phyloP scores from a whole-genome alignment of 441 rosid genomes.

The Arabidopsis hybrid region DNA sequence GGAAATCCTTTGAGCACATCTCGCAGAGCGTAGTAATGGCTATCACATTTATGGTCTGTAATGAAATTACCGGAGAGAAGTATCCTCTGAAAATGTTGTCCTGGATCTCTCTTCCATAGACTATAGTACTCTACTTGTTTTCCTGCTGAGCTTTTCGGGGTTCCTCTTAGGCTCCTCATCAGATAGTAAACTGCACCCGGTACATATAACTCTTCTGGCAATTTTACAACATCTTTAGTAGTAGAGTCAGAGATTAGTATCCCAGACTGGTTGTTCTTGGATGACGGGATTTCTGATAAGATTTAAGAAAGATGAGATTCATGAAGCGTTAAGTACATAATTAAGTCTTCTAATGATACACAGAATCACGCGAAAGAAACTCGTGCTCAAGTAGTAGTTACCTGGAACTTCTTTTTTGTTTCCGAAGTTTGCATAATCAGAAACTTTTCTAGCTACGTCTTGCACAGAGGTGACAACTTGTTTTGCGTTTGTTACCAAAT shows the following conservation, averaged over 20 bases:
- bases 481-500: slow-evolving; percentile 84
- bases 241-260: slow-evolving; percentile 40
- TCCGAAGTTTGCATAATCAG: slow-evolving; percentile 77
- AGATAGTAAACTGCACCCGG: slow-evolving; percentile 83
- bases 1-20: slow-evolving; percentile 92
- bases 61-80: slow-evolving; percentile 81
- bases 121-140: slow-evolving; percentile 58
- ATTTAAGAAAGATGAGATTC: slow-evolving; percentile 18
- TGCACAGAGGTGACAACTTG: slow-evolving; percentile 88
- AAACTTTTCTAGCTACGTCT: slow-evolving; percentile 88
- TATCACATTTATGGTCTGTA: slow-evolving; percentile 89
- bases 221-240: slow-evolving; percentile 28
- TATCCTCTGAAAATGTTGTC: slow-evolving; percentile 88
- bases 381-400: slow-evolving; percentile 40
- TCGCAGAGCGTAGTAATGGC: slow-evolving; percentile 82
- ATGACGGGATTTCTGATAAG: slow-evolving; percentile 45
- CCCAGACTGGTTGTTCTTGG: slow-evolving; percentile 34
- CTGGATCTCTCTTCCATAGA: slow-evolving; percentile 81
- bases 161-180: slow-evolving; percentile 57
- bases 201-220: slow-evolving; percentile 74
- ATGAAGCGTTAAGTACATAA: not conserved
- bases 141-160: slow-evolving; percentile 35
- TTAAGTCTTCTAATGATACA: not conserved
- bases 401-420: slow-evolving; percentile 56
- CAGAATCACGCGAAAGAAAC: not conserved